These are phyloP conservation scores for Polytrichum commune DNA, from an alignment of 225 moss, liverwort and hornwort species.

Conservation along the genomic window DNA sequence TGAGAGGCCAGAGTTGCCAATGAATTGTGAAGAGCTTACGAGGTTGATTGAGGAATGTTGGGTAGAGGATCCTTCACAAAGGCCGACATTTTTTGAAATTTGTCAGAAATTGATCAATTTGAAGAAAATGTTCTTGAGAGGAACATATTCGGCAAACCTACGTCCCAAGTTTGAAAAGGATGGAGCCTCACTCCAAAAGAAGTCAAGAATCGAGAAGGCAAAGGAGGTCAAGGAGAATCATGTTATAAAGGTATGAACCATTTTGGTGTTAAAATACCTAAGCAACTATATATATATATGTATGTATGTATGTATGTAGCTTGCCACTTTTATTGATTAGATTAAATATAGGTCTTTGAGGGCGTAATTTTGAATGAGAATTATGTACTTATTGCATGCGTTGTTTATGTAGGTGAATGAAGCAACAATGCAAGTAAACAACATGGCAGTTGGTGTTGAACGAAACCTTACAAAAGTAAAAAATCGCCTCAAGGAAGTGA, in stretches of 20 bases:
- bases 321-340: neutral
- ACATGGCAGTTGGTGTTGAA: neutral
- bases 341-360: neutral
- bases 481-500: neutral
- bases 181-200: neutral
- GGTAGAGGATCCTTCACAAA: neutral
- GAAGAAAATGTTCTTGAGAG: neutral
- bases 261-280: neutral
- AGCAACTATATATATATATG: neutral
- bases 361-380: neutral
- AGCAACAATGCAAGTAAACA: neutral
- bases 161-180: neutral
- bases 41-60: constrained; percentile 11
- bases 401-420: neutral
- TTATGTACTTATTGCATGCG: neutral
- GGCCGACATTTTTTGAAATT: constrained; percentile 12
- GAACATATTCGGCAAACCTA: neutral
- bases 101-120: neutral
- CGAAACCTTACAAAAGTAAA: neutral
- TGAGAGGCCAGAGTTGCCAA: constrained; percentile 4
- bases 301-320: too few species aligned
- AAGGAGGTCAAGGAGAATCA: neutral
- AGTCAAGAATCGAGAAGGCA: neutral
- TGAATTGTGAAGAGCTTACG: constrained; percentile 5
- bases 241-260: neutral